Percentiles rank a stretch among this genome's conserved stretches.
These are phyloP conservation scores for Lactarius sp. DNA, from an alignment of 768 basidiomycete genomes.

Conservation along the genomic window DNA sequence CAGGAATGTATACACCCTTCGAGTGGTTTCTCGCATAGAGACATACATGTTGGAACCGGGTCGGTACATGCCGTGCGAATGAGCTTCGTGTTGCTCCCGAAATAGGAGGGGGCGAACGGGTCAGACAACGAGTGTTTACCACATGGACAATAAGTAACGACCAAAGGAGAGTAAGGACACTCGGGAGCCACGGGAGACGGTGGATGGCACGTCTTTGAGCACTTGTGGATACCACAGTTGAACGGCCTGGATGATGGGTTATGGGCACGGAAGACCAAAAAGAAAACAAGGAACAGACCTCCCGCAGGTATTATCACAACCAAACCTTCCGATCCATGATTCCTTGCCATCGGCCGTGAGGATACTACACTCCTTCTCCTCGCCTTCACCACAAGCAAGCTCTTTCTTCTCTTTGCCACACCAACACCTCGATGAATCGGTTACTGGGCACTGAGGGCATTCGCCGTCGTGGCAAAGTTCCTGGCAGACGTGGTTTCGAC, in stretches of 20 bases:
- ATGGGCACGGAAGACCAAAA: constrained; percentile 2
- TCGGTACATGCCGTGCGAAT: constrained; percentile 51
- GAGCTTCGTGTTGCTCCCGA: constrained; percentile 39
- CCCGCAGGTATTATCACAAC: constrained; percentile 58
- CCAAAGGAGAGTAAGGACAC: constrained; percentile 71
- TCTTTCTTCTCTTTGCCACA: constrained; percentile 66
- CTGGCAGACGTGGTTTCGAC: constrained; percentile 69
- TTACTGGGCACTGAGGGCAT: constrained; percentile 60
- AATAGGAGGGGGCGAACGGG: constrained; percentile 33
- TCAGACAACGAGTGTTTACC: constrained; percentile 53
- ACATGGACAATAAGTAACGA: constrained; percentile 76
- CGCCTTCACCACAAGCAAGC: constrained; percentile 64
- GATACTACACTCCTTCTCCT: constrained; percentile 38
- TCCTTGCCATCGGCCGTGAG: constrained; percentile 36
- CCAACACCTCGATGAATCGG: constrained; percentile 61
- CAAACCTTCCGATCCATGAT: constrained; percentile 61
- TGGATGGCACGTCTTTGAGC: constrained; percentile 73
- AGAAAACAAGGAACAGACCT: constrained; percentile 36
- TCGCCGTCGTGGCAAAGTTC: constrained; percentile 69
- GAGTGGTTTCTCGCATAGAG: constrained; percentile 60
- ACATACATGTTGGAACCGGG: constrained; percentile 76
- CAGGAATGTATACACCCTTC: constrained; percentile 73
- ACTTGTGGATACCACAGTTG: constrained; percentile 74
- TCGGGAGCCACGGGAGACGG: constrained; percentile 49
- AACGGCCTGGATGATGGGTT: constrained; percentile 43